Percentiles rank a stretch among this genome's conserved stretches.
Conservation (phyloP, 2,329 filamentous ascomycete species). For the Exophiala xenobiotica region DNA sequence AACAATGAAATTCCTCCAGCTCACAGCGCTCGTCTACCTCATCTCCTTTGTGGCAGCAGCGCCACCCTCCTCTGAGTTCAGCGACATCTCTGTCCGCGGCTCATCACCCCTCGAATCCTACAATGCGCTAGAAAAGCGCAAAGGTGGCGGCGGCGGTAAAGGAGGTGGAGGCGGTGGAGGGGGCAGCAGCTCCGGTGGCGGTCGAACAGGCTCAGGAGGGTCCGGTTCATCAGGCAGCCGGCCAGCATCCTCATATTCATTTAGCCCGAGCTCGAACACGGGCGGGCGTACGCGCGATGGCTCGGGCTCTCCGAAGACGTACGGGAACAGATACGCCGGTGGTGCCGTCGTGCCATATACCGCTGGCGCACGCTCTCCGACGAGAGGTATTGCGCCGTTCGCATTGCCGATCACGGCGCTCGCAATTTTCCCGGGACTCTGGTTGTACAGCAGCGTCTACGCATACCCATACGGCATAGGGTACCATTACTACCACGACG, state of each 20-base stretch:
- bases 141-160: slow-evolving; percentile 30
- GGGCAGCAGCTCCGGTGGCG: slow-evolving; percentile 14
- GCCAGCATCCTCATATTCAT: slow-evolving; percentile 24
- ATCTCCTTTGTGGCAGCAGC: slow-evolving; percentile 19
- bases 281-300: slow-evolving; percentile 38
- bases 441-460: slow-evolving; percentile 54
- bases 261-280: slow-evolving; percentile 29
- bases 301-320: slow-evolving; percentile 46
- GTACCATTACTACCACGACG: slow-evolving; percentile 46
- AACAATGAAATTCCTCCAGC: slow-evolving; percentile 21
- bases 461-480: slow-evolving; percentile 55
- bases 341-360: slow-evolving; percentile 54
- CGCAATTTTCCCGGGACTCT: slow-evolving; percentile 53
- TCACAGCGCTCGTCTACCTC: slow-evolving; percentile 15
- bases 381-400: slow-evolving; percentile 49
- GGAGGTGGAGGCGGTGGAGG: slow-evolving; percentile 20
- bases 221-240: slow-evolving; percentile 13
- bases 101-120: slow-evolving; percentile 17
- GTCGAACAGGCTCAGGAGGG: slow-evolving; percentile 13
- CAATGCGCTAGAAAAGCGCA: slow-evolving; percentile 29
- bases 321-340: slow-evolving; percentile 56
- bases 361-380: slow-evolving; percentile 45
- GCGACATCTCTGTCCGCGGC: slow-evolving; percentile 19
- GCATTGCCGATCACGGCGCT: slow-evolving; percentile 50
- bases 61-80: slow-evolving; percentile 13